Base-by-base conservation (phyloP, 345 rosid genomes). In the Odontarrhena argentea region DNA sequence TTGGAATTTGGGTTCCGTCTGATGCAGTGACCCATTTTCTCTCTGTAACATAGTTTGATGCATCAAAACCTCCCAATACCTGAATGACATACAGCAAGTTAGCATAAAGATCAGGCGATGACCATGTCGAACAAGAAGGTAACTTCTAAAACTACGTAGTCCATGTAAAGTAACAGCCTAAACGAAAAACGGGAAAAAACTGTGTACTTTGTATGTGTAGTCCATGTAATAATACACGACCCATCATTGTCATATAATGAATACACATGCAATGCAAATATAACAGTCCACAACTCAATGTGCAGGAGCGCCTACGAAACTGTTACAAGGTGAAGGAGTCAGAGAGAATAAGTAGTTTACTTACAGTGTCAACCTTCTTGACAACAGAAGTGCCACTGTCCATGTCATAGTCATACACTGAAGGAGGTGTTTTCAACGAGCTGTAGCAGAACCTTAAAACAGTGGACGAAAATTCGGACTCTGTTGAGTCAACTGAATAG, bases 61-160 rank as follows among this genome's bases (percentile, higher is more conserved):
- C 60, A 81, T 92, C 88, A 73, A 92, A 92, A 55, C 85, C 94
- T 78, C 98, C 98, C 78, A 92, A 76, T 30, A 92, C 86, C 98
- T 92, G 83, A 54, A 63, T 11, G 57, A 40, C 34, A 38, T 15
- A 69, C 35, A 68, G 15, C 48, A 50, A 30, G 9, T 43, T 37
- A 34, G 41, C 41, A 66, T 9, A 32, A n/a, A 46, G 24, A 68
- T 44, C 36, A 60, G 47, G 25, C 22, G 24, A 36, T 25, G 18
- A 45, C 53, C 58, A 68, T 8, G 43, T n/a, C 1, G 3, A 60
- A 60, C 26, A 49, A 59, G 38, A 34, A 51, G 69, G 26, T 28
- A 67, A 7, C 12, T 38, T 24, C 25, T 64, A 12, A 4, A 24
- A 55, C 37, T 24, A 50, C 36, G 5, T n/a, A 6, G 7, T 2